Conservation (phyloP, 352 stramenopile genomes). For the Phytophthora megakarya region DNA sequence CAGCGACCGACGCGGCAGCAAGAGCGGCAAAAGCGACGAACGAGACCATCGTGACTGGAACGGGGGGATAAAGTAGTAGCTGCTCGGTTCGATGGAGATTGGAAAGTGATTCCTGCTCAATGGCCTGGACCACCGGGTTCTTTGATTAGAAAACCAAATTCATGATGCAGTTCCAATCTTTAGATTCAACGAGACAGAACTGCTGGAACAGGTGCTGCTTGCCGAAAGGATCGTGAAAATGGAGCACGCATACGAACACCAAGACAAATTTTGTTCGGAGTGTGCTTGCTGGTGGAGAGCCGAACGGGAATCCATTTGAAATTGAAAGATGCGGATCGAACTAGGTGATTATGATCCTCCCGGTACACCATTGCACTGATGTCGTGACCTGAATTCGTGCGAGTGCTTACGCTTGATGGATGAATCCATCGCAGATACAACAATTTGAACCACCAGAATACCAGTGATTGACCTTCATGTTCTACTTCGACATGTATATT, state of each 20-base stretch:
- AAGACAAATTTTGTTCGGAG: constrained; percentile 4
- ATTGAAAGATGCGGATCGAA: background rate
- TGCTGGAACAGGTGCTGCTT: constrained; percentile 12
- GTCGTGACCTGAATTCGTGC: background rate
- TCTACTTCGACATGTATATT: too few relatives aligned
- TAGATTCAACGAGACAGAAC: background rate
- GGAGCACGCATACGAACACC: background rate
- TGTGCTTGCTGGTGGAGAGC: too few relatives aligned
- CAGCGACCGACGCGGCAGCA: constrained; percentile 15
- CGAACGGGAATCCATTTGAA: constrained; percentile 4
- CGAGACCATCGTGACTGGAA: constrained; percentile 17
- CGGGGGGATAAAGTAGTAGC: background rate
- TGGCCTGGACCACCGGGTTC: constrained; percentile 14
- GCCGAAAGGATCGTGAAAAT: constrained; percentile 11
- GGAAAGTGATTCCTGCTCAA: constrained; percentile 13
- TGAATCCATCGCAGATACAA: too few relatives aligned
- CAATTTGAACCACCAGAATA: too few relatives aligned
- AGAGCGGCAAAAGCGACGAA: constrained; percentile 15
- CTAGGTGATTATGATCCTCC: background rate
- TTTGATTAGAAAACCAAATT: constrained; percentile 12
- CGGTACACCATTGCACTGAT: background rate
- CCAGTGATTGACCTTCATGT: too few relatives aligned
- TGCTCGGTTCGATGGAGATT: constrained; percentile 2
- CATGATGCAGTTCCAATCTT: constrained; percentile 15
- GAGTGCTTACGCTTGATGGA: too few relatives aligned